phyloP scores from a whole-genome alignment of 2,329 filamentous ascomycete genomes.

The Botryosphaeria dothidea region DNA sequence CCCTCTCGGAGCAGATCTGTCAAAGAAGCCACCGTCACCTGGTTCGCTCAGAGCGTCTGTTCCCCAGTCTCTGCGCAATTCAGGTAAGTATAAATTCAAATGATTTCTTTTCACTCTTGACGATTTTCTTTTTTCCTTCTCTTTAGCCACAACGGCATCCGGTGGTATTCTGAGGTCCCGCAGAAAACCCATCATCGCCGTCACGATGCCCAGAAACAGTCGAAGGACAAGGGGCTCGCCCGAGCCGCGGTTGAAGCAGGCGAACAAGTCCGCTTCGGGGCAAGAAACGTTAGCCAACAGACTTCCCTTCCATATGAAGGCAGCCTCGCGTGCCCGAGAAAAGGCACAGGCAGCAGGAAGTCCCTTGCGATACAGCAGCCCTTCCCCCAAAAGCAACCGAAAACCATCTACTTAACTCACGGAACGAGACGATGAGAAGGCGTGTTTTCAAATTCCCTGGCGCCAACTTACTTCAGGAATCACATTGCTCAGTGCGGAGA shows the following conservation, averaged over 20 bases:
- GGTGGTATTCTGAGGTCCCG: background rate
- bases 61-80: slow-evolving; percentile 4
- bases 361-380: background rate
- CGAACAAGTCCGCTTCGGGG: background rate
- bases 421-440: background rate
- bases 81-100: slow-evolving; percentile 3
- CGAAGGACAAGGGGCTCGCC: background rate
- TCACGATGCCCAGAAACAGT: background rate
- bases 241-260: background rate
- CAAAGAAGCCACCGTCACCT: slow-evolving; percentile 4
- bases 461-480: too few species aligned
- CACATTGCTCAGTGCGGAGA: too few species aligned
- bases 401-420: too few species aligned
- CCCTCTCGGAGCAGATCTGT: background rate
- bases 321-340: background rate
- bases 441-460: background rate
- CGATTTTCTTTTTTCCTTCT: background rate
- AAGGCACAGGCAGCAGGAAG: background rate
- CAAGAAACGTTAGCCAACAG: background rate
- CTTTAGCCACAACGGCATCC: background rate
- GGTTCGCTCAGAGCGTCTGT: slow-evolving; percentile 12
- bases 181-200: background rate
- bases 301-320: background rate
- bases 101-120: background rate
- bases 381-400: background rate